These are phyloP conservation scores for Cystobasidiaceae sp. DNA, from an alignment of 1,284 basidiomycete genomes.

Conservation along the genomic window DNA sequence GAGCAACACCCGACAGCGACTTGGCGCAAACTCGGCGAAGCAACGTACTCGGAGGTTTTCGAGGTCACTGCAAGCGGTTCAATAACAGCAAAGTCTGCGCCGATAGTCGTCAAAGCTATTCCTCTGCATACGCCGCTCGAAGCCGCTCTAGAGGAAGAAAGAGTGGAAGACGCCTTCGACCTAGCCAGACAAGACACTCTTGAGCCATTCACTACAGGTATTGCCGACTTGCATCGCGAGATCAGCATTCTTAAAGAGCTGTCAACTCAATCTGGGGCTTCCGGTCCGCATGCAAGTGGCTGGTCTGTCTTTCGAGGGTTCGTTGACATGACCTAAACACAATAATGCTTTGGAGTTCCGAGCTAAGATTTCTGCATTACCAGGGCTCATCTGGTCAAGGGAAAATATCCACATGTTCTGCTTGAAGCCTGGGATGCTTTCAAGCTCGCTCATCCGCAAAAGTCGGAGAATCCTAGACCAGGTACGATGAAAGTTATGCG, in stretches of 20 bases:
- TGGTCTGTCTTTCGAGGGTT: constrained; percentile 7
- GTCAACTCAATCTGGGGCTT: constrained; percentile 33
- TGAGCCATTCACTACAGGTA: constrained; percentile 29
- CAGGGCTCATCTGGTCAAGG: constrained; percentile 72
- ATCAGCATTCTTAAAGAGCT: constrained; percentile 6
- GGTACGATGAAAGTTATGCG: constrained; percentile 61
- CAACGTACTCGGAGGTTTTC: constrained; percentile 96
- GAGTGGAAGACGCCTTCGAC: constrained; percentile 47
- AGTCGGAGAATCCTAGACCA: constrained; percentile 78
- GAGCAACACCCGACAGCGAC: neutral
- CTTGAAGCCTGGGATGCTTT: constrained; percentile 83
- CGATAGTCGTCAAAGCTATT: constrained; percentile 80
- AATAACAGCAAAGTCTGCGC: no score
- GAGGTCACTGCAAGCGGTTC: constrained; percentile 53
- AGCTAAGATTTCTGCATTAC: neutral
- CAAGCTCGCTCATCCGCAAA: constrained; percentile 50
- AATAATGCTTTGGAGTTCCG: no score
- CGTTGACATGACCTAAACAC: no score
- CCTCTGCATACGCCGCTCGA: constrained; percentile 49
- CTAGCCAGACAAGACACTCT: constrained; percentile 50
- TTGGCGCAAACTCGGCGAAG: constrained; percentile 81
- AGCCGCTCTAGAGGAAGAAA: neutral
- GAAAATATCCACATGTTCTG: constrained; percentile 71
- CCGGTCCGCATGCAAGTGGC: constrained; percentile 37
- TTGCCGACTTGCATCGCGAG: neutral